phyloP scores from a whole-genome alignment of 1,139 yeast species.

The Pneumocystis oryctolagi region DNA sequence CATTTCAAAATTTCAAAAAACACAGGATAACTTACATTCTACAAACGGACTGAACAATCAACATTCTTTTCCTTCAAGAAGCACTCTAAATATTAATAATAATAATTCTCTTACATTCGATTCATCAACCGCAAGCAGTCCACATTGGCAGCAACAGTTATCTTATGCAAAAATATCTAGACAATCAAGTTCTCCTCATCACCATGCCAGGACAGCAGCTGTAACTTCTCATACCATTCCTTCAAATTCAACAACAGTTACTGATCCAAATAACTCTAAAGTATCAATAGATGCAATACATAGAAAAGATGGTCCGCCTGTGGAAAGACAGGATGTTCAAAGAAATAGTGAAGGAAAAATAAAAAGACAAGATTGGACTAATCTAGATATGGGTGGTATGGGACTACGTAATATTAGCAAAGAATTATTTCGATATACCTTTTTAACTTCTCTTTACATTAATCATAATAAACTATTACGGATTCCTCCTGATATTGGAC shows the following conservation, averaged over 20 bases:
- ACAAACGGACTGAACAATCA: neutral
- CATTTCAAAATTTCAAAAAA: neutral
- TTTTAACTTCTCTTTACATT: conserved; percentile 72
- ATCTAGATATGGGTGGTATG: conserved; percentile 83
- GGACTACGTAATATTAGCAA: conserved; percentile 57
- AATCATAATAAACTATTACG: conserved; percentile 66
- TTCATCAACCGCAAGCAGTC: neutral
- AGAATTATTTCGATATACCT: conserved; percentile 64
- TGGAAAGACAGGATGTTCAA: neutral
- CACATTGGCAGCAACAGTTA: conserved; percentile 41
- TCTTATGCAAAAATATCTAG: conserved; percentile 70
- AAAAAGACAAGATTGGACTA: conserved; percentile 48
- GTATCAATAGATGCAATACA: conserved; percentile 32
- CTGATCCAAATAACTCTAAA: conserved; percentile 13
- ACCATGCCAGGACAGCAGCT: conserved; percentile 86
- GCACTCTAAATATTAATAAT: neutral
- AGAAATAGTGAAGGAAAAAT: conserved; percentile 4
- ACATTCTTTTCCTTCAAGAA: neutral
- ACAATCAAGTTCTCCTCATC: conserved; percentile 60
- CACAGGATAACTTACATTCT: neutral
- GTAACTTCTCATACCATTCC: conserved; percentile 36
- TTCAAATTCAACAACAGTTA: conserved; percentile 21
- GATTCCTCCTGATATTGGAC: conserved; percentile 56
- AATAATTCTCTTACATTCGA: neutral
- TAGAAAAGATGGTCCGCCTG: conserved; percentile 26